These are phyloP conservation scores for Phialocephala subalpina DNA, from an alignment of 2,329 filamentous ascomycete genomes.

Conservation along the genomic window DNA sequence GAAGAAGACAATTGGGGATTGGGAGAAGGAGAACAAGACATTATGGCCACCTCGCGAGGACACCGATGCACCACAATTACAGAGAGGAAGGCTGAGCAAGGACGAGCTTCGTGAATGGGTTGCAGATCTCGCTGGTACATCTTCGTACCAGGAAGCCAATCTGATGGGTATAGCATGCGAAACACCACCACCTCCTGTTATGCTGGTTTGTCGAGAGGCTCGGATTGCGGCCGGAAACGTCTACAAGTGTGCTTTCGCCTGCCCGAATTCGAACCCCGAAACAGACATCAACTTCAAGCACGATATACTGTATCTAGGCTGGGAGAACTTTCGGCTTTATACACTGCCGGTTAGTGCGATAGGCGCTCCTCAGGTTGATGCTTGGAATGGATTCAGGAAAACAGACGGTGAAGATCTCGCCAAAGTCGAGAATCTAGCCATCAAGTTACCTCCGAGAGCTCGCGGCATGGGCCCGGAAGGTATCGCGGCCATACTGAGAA, in stretches of 20 bases:
- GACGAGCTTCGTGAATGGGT: not conserved
- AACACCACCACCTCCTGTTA: not conserved
- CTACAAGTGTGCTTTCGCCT: not conserved
- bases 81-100: not conserved
- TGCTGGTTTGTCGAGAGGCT: not conserved
- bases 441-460: not conserved
- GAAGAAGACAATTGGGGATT: no score
- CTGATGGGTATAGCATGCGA: not conserved
- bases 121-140: no score
- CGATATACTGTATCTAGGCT: conserved; percentile 4
- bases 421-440: not conserved
- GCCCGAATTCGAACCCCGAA: not conserved
- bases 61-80: not conserved
- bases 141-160: not conserved
- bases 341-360: not conserved
- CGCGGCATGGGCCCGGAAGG: not conserved
- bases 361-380: not conserved
- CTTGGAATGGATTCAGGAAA: conserved; percentile 2
- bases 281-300: not conserved
- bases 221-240: not conserved
- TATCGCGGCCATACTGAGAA: not conserved
- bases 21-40: no score
- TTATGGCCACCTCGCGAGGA: not conserved
- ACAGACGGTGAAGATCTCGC: not conserved
- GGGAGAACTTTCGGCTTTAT: not conserved